Conservation (phyloP, 495 filamentous ascomycete genomes). For the Staphylotrichum longicolle region DNA sequence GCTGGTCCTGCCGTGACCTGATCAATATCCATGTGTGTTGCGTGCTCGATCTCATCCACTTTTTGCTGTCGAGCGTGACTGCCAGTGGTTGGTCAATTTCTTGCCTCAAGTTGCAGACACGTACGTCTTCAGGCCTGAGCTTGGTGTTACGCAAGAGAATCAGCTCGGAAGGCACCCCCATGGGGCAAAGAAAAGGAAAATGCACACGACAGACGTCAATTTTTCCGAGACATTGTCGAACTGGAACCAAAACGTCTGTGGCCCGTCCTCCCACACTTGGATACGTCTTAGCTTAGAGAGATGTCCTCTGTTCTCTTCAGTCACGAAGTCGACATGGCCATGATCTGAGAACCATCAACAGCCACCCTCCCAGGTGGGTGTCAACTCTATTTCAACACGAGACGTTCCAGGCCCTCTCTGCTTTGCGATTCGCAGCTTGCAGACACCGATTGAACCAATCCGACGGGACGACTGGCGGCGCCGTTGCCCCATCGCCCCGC, state of each 20-base stretch:
- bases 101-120: not conserved
- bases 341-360: not conserved
- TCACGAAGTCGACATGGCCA: too few relatives aligned
- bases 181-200: conserved; percentile 8
- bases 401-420: not conserved
- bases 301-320: too few relatives aligned
- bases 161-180: not conserved
- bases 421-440: conserved; percentile 1
- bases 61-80: too few relatives aligned
- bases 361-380: not conserved
- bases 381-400: conserved; percentile 1
- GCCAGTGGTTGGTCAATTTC: too few relatives aligned
- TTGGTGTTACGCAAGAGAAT: too few relatives aligned
- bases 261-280: too few relatives aligned
- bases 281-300: too few relatives aligned
- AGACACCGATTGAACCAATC: conserved; percentile 6
- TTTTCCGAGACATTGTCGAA: conserved; percentile 17
- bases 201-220: conserved; percentile 13
- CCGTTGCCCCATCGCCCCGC: conserved; percentile 5
- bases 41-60: too few relatives aligned
- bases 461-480: not conserved
- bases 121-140: not conserved
- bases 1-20: not conserved
- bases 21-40: too few relatives aligned
- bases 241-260: too few relatives aligned